These are phyloP conservation scores for Auxenochlorella pyrenoidosa DNA, from an alignment of 139 green algal genomes.

Conservation along the genomic window DNA sequence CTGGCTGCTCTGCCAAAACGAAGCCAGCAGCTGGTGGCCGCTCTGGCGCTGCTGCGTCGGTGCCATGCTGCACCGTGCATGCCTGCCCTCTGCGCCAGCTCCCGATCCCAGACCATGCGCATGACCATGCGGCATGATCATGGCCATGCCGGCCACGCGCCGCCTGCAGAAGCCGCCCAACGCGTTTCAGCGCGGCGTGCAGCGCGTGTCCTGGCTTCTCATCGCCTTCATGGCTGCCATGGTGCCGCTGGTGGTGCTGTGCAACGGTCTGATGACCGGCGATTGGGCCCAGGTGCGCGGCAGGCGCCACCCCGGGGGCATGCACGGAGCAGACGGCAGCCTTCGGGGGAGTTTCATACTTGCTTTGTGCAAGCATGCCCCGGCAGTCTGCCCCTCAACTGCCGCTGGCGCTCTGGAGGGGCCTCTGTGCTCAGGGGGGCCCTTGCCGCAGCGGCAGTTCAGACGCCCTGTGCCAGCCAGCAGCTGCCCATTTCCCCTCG, in stretches of 20 bases:
- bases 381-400: too few species aligned
- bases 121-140: too few species aligned
- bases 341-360: too few species aligned
- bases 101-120: not conserved
- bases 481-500: not conserved
- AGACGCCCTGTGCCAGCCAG: not conserved
- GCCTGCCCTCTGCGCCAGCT: too few species aligned
- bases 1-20: too few species aligned
- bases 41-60: too few species aligned
- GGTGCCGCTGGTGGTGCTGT: constrained; percentile 37
- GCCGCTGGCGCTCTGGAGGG: too few species aligned
- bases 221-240: constrained; percentile 41
- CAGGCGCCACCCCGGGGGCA: too few species aligned
- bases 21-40: too few species aligned
- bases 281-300: constrained; percentile 20
- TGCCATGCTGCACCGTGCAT: not conserved
- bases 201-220: constrained; percentile 27
- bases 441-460: too few species aligned
- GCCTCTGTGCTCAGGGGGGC: too few species aligned
- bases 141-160: not conserved
- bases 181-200: constrained; percentile 33
- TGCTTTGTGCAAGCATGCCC: not conserved
- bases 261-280: not conserved
- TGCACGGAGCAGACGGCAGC: too few species aligned
- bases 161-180: constrained; percentile 19